A percentile compares a stretch with the other conserved stretches of the same genome.
phyloP scores from a whole-genome alignment of 192 early-diverging fungal genomes.

The Coemansia sp. region DNA sequence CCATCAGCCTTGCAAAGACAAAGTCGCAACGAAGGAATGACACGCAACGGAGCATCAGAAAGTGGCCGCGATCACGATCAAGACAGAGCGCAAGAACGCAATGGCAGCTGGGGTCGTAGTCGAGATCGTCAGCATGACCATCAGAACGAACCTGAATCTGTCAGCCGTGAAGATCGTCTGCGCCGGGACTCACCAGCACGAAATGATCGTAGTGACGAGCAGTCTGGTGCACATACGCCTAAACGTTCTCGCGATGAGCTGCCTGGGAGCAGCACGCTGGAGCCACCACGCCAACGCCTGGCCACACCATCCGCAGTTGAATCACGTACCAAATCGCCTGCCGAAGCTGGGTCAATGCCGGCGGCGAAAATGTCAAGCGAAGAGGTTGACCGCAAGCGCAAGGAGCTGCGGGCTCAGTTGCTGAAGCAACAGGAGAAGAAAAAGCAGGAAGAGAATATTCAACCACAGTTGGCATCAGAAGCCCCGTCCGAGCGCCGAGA shows the following conservation, averaged over 20 bases:
- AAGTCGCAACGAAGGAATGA: background rate
- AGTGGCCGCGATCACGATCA: slow-evolving; percentile 3
- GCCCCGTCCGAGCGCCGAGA: background rate
- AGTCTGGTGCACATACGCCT: slow-evolving; percentile 4
- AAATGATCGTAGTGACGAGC: slow-evolving; percentile 11
- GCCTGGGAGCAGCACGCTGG: slow-evolving; percentile 7
- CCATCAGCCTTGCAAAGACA: background rate
- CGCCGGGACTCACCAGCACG: slow-evolving; percentile 26
- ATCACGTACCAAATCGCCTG: background rate
- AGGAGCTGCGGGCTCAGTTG: slow-evolving; percentile 48
- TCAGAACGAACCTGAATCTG: slow-evolving; percentile 13
- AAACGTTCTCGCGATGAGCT: slow-evolving; percentile 28
- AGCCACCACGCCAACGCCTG: slow-evolving; percentile 23
- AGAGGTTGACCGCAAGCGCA: slow-evolving; percentile 34
- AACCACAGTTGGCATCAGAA: background rate
- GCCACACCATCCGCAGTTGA: slow-evolving; percentile 4
- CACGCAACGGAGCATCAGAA: background rate
- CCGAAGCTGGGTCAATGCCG: background rate
- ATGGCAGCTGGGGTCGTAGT: slow-evolving; percentile 9
- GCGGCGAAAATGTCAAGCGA: slow-evolving; percentile 24
- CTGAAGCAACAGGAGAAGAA: slow-evolving; percentile 49
- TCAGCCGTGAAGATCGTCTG: slow-evolving; percentile 16
- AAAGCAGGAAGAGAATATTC: slow-evolving; percentile 17
- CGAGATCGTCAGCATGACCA: slow-evolving; percentile 19
- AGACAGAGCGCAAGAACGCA: slow-evolving; percentile 4